Evolutionary conservation across 352 stramenopile species (phyloP).

Genomic region (Phytophthora parvispora): DNA sequence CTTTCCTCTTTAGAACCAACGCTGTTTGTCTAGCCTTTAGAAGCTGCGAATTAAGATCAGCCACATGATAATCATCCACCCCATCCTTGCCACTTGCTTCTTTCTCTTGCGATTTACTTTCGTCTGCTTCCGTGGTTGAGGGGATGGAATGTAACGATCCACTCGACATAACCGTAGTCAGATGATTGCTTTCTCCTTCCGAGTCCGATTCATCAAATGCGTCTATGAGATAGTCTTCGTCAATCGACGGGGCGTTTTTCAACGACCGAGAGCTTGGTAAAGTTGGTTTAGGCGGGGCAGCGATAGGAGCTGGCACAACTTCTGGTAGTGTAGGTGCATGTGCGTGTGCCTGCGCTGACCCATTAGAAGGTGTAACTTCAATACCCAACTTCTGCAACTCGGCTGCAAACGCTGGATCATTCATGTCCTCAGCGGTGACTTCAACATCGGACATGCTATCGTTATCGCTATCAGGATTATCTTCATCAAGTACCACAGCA

Average conservation of each 20-base stretch:
- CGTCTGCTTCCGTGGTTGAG: constrained; percentile 12
- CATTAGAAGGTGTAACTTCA: background rate
- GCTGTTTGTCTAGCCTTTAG: constrained; percentile 51
- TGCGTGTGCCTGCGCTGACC: background rate
- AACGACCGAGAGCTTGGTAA: constrained; percentile 25
- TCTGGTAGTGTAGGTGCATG: background rate
- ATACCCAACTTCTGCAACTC: constrained; percentile 51
- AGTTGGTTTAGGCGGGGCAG: background rate
- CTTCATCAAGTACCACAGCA: constrained; percentile 2
- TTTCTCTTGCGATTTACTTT: background rate
- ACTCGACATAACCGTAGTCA: constrained; percentile 23
- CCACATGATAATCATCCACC: constrained; percentile 13
- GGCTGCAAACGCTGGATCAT: constrained; percentile 58
- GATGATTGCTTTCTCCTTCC: constrained; percentile 29
- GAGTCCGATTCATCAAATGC: constrained; percentile 69
- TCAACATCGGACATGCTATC: constrained; percentile 47
- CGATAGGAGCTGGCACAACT: background rate
- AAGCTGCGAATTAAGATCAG: constrained; percentile 56
- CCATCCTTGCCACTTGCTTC: background rate
- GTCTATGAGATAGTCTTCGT: constrained; percentile 76
- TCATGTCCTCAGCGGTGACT: constrained; percentile 69
- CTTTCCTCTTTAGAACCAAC: constrained; percentile 65
- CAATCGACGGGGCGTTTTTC: constrained; percentile 45
- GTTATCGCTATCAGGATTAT: constrained; percentile 12
- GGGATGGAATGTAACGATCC: constrained; percentile 10